Base-by-base conservation (phyloP, 306 rosid genomes). In the Sphenostylis stenocarpa region DNA sequence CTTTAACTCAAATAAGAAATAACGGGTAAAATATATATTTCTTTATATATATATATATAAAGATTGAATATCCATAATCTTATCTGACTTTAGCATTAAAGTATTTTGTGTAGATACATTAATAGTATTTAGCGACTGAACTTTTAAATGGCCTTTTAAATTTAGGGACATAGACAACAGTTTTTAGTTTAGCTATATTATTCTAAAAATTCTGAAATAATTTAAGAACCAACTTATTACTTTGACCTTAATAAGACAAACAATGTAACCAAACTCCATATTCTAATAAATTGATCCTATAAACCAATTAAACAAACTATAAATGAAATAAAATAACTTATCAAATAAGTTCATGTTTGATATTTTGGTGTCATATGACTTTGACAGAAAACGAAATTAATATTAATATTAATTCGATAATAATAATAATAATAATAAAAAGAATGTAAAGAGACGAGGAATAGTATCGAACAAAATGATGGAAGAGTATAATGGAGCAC, bases 401-500 rank as follows among this genome's bases (percentile, higher is more conserved):
- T 11, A 49, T 47, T 34, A 36, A 36, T 7, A 36, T 8, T 36
- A 7, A 7, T 29, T n/a, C n/a, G n/a, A 29, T 3, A 3, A 29
- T 29, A 3, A 29, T 29, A 29, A 29, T 29, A 29, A 47, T 26
- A 26, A 60, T 39, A 57, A 41, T 51, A 31, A 24, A 56, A 72
- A 24, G 4, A 47, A 56, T 4, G 31, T 4, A 44, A 29, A 77
- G 3, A 39, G 24, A 4, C 4, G 11, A 65, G 3, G 52, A 65
- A 53, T 67, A 57, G 7, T 68, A 39, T 4, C 5, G 45, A 62
- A 70, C 19, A 73, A 38, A 80, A 84, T 81, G 83, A 82, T 67
- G 80, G 47, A 66, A 36, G 28, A 4, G 24, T 23, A 64, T 47
- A 16, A 81, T 79, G 89, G 90, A 85, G 80, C 87, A 79, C 90